Evolutionary conservation across 2,329 filamentous ascomycete genomes (phyloP), one percentile per base, ranked within the genome.

Genomic region (Sclerotinia borealis): DNA sequence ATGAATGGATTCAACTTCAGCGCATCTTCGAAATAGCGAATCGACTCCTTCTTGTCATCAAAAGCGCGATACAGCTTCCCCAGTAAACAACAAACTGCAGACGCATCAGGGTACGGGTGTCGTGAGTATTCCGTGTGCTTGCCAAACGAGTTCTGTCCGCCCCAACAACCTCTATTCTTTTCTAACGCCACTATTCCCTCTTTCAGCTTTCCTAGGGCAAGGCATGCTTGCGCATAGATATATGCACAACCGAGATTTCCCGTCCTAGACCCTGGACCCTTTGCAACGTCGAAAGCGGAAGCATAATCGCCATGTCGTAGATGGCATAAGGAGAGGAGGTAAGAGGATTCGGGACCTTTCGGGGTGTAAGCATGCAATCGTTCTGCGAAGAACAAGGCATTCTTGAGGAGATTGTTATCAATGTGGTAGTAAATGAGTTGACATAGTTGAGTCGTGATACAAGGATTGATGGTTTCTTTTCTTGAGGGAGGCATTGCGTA

Each of bases 1-100:
- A 96, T 95, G 76, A 98, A 93, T 1, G 95, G 93, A 72, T 98
- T 99, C 61, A 87, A 76, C 77, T 93, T 96, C 71, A 99, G 79
- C 7, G 93, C 86, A 65, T 96, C 92, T 69, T 96, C 92, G 73
- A 95, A 98, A 75, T 86, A 92, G 68, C 90, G 85, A 19, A 93
- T 86, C 9, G 95, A 93, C 76, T 91, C 92, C 70, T 89, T 89
- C 72, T 90, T 90, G 71, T 91, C 83, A 70, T 96, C 85, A 70
- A 95, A 88, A 2, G 85, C 91, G 55, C 89, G 86, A 78, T 92
- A 93, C 34, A 99, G 80, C 77, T 96, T 96, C 31, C 92, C 95
- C 36, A 96, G 81, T 43, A 99, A 79, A 71, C 90, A 95, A 67
- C 87, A 82, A n/a, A 93, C 85, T 1, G 92, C 89, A 2, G 95